phyloP scores from a whole-genome alignment of 176 grass and related monocot genomes.

The Eleusine coracana region DNA sequence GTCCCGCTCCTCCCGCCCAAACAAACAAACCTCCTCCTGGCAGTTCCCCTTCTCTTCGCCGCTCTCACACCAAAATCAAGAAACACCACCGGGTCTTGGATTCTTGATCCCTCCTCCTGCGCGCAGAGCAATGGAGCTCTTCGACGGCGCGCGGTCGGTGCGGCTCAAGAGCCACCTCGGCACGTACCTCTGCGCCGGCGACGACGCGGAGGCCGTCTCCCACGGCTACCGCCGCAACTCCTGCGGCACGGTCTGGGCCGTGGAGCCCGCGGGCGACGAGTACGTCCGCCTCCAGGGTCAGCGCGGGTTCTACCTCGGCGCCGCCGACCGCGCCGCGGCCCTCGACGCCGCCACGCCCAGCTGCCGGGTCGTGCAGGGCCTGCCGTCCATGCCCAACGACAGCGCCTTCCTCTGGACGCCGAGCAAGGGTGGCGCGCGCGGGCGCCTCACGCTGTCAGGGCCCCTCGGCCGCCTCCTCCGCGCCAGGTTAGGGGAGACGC shows the following conservation, averaged over 20 bases:
- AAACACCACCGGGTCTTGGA: conserved; percentile 46
- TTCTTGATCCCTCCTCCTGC: conserved; percentile 13
- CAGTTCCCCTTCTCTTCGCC: not conserved
- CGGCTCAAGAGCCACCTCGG: conserved; percentile 56
- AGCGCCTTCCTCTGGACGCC: conserved; percentile 61
- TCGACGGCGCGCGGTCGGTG: conserved; percentile 34
- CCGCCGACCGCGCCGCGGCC: conserved; percentile 37
- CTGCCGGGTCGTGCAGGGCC: conserved; percentile 46
- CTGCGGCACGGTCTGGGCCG: conserved; percentile 49
- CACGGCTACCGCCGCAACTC: conserved; percentile 55
- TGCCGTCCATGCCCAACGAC: conserved; percentile 42
- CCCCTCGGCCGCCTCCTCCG: conserved; percentile 53
- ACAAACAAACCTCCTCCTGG: not conserved
- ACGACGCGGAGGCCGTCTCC: conserved; percentile 36
- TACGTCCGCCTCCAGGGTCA: conserved; percentile 46
- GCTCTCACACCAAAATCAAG: conserved; percentile 27
- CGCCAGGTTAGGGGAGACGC: conserved; percentile 34
- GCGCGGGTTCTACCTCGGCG: conserved; percentile 46
- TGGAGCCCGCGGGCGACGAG: conserved; percentile 42
- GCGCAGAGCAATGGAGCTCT: conserved; percentile 41
- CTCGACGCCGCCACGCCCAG: conserved; percentile 21
- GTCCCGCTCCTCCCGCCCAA: conserved; percentile 50
- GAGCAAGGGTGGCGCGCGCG: not conserved
- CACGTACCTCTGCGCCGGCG: conserved; percentile 55
- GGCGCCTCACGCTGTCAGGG: conserved; percentile 37